phyloP scores from a whole-genome alignment of 2,329 filamentous ascomycete genomes.

The Fusarium bulbicola region DNA sequence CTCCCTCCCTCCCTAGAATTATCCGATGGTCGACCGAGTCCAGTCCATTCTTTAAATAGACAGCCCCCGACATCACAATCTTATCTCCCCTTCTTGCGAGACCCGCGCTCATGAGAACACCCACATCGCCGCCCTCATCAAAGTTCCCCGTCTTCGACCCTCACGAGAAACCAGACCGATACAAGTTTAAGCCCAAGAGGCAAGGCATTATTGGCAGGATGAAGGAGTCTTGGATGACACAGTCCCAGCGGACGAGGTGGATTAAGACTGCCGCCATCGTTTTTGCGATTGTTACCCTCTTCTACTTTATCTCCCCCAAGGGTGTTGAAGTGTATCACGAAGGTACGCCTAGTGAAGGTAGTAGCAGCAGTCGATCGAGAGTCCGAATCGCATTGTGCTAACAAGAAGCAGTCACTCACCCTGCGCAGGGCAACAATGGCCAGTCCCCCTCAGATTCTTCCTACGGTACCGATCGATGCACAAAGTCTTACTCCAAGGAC shows the following conservation, averaged over 20 bases:
- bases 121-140: conserved; percentile 67
- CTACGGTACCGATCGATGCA: conserved; percentile 78
- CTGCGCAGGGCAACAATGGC: conserved; percentile 48
- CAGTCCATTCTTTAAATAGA: conserved; percentile 34
- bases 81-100: conserved; percentile 24
- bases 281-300: conserved; percentile 66
- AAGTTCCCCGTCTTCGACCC: conserved; percentile 67
- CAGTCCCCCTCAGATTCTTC: conserved; percentile 68
- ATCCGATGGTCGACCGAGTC: conserved; percentile 42
- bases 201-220: conserved; percentile 62
- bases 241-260: conserved; percentile 72
- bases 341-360: conserved; percentile 45
- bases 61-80: not conserved
- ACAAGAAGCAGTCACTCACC: conserved; percentile 37
- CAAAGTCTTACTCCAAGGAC: conserved; percentile 81
- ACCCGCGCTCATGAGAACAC: conserved; percentile 66
- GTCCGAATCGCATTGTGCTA: conserved; percentile 4
- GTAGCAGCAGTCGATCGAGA: not conserved
- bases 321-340: conserved; percentile 64
- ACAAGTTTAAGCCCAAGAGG: conserved; percentile 58
- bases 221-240: conserved; percentile 68
- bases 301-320: conserved; percentile 70
- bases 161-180: conserved; percentile 72
- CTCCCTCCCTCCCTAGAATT: conserved; percentile 15
- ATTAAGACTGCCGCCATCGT: conserved; percentile 71